These are phyloP conservation scores for Aspergillus alliaceus DNA, from an alignment of 2,329 filamentous ascomycete genomes.

Conservation along the genomic window DNA sequence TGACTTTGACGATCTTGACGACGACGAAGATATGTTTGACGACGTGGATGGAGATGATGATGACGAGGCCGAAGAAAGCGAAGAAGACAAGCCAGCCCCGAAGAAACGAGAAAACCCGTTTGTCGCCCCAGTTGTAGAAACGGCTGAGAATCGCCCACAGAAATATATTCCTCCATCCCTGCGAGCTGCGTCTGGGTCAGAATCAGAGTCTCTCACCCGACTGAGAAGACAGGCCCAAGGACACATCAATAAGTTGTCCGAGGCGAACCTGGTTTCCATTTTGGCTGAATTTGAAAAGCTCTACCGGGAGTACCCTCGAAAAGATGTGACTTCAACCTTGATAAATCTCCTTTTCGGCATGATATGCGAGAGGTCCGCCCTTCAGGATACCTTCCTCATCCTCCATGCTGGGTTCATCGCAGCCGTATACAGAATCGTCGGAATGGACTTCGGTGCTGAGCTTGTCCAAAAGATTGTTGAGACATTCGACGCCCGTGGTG, in stretches of 20 bases:
- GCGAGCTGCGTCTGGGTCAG: conserved; percentile 62
- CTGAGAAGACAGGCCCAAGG: conserved; percentile 82
- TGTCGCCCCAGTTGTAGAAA: conserved; percentile 63
- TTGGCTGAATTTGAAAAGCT: conserved; percentile 77
- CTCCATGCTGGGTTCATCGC: conserved; percentile 87
- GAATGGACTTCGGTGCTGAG: conserved; percentile 86
- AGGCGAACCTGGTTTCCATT: conserved; percentile 84
- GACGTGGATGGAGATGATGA: conserved; percentile 28
- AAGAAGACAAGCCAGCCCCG: conserved; percentile 39
- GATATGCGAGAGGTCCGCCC: conserved; percentile 72
- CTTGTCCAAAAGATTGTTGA: conserved; percentile 76
- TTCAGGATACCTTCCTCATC: conserved; percentile 88
- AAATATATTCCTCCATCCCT: conserved; percentile 89
- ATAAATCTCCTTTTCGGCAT: conserved; percentile 77
- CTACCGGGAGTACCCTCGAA: conserved; percentile 81
- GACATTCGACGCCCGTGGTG: conserved; percentile 69
- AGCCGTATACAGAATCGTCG: conserved; percentile 81
- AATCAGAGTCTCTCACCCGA: conserved; percentile 66
- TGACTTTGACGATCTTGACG: conserved; percentile 34
- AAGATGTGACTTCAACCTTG: conserved; percentile 79
- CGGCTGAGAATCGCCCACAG: conserved; percentile 51
- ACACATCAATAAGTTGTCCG: conserved; percentile 87
- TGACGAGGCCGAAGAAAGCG: conserved; percentile 35
- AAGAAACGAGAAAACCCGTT: conserved; percentile 80
- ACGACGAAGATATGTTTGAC: conserved; percentile 24